Evolutionary conservation across 768 basidiomycete genomes (phyloP), one percentile per base, ranked within the genome.

Genomic region (Lentinula edodes): DNA sequence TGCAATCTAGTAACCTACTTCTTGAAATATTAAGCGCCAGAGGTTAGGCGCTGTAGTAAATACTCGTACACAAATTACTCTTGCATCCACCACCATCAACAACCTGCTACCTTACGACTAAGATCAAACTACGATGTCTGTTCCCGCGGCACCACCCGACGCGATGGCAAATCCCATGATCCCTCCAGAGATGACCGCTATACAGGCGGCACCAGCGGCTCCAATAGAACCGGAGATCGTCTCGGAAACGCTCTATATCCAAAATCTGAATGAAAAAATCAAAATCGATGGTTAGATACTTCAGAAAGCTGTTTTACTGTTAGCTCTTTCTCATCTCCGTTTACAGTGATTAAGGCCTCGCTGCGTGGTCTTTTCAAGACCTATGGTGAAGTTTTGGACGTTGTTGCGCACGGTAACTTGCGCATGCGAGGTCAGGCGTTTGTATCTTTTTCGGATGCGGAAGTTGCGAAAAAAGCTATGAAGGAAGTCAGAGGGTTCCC

Each of bases 371-470:
- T 99, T 35, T 98, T 99, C 82, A 93, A 93, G 73, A 83, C 88
- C 13, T 99, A 98, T 69, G 93, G 95, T 12, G 88, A 91, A 64
- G 90, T 99, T 16, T 75, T 98, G 32, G 93, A 96, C 70, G 93
- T 99, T n/a, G 90, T 95, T 18, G 95, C 95, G 9, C 97, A 99
- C 73, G 76, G 80, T 57, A 98, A 97, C 78, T 75, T 99, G 63
- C 87, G 97, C 42, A 99, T 99, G 97, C 83, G 97, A 42, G 97
- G 97, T 15, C 97, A 99, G 76, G 97, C 97, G 3, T 99, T 99
- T 71, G 93, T 99, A 41, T 93, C 92, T 41, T 97, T 99, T 73
- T 81, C 82, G 61, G 86, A 86, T 38, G 79, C 86, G 57, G 93
- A 98, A 61, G 83, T 84, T 61, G 97, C 97, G 39, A 80, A 82